Evolutionary conservation across 164 flowering plant species (phyloP).

Genomic region (Vitis riparia): DNA sequence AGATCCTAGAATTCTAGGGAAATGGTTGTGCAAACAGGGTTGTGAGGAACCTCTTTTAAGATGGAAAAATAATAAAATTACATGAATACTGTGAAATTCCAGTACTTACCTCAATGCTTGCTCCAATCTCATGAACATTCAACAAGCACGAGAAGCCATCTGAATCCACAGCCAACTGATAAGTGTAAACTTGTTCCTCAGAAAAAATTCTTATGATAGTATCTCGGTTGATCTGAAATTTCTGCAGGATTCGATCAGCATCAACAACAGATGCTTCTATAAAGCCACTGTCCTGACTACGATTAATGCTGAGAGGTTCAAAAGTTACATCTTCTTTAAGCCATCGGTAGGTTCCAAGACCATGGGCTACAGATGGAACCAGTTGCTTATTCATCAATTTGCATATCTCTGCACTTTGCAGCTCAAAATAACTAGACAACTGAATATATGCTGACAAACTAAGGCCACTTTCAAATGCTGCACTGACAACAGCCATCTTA

Average conservation of each 20-base stretch:
- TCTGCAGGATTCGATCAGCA: conserved; percentile 53
- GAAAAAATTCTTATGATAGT: conserved; percentile 31
- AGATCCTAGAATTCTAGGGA: background rate
- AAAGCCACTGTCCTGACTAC: conserved; percentile 36
- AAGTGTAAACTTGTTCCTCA: conserved; percentile 34
- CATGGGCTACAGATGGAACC: conserved; percentile 65
- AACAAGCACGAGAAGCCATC: conserved; percentile 39
- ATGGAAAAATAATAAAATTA: background rate
- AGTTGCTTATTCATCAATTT: conserved; percentile 36
- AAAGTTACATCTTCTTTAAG: conserved; percentile 71
- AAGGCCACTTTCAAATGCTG: conserved; percentile 84
- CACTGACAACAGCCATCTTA: conserved; percentile 83
- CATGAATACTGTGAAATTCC: background rate
- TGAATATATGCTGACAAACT: conserved; percentile 73
- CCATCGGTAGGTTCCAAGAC: conserved; percentile 95
- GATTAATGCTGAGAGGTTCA: conserved; percentile 42
- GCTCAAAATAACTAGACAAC: conserved; percentile 66
- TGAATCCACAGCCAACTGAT: conserved; percentile 42
- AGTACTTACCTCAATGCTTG: conserved; percentile 48
- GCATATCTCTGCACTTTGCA: conserved; percentile 43
- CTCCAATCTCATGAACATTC: conserved; percentile 65
- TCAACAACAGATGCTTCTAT: conserved; percentile 73
- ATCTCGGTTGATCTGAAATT: conserved; percentile 49
- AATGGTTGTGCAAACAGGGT: background rate
- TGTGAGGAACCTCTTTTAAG: background rate